A percentile compares a stretch with the other conserved stretches of the same genome.
These are phyloP conservation scores for Gnomoniopsis smithogilvyi DNA, from an alignment of 2,329 filamentous ascomycete species.

Conservation along the genomic window DNA sequence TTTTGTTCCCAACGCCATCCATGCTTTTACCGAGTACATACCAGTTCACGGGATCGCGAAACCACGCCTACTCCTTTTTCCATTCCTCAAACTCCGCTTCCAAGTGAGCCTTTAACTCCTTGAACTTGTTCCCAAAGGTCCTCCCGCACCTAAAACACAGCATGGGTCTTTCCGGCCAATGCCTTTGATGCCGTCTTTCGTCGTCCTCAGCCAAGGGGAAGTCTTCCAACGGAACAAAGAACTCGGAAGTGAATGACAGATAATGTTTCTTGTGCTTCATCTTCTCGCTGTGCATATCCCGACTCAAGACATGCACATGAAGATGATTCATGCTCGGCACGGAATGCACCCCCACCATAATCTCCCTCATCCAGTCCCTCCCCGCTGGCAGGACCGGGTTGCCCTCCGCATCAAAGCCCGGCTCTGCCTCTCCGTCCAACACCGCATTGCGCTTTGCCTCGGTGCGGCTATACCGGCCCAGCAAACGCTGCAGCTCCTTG, in stretches of 20 bases:
- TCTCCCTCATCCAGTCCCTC: constrained; percentile 73
- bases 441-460: constrained; percentile 67
- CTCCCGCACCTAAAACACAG: constrained; percentile 80
- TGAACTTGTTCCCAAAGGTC: constrained; percentile 73
- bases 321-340: constrained; percentile 89
- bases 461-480: constrained; percentile 58
- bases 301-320: constrained; percentile 83
- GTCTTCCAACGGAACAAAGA: constrained; percentile 74
- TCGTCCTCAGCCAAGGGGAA: constrained; percentile 73
- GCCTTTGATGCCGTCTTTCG: constrained; percentile 51
- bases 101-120: constrained; percentile 70
- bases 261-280: constrained; percentile 86
- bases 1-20: constrained; percentile 10
- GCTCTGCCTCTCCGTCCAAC: constrained; percentile 57
- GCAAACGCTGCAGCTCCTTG: constrained; percentile 68
- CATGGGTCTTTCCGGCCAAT: constrained; percentile 64
- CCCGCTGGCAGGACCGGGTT: constrained; percentile 61
- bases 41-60: not conserved
- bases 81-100: constrained; percentile 54
- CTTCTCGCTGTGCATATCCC: constrained; percentile 70
- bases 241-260: constrained; percentile 83
- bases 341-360: constrained; percentile 79
- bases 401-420: constrained; percentile 59
- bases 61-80: constrained; percentile 34
- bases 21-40: not conserved